phyloP scores from a whole-genome alignment of 2,329 filamentous ascomycete species.

The Aspergillus pseudoterreus region DNA sequence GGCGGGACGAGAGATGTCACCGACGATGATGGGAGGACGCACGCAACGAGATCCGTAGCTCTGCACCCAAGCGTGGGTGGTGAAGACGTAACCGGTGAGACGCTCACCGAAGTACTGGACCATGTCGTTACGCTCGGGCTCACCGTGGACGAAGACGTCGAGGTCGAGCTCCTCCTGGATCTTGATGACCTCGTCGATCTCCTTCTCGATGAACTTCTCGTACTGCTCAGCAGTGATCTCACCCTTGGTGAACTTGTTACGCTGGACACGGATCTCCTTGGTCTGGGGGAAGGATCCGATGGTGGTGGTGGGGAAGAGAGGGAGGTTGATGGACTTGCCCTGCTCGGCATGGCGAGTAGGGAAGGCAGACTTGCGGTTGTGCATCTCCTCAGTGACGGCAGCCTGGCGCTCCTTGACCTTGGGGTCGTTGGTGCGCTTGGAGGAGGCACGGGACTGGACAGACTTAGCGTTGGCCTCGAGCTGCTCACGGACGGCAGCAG shows the following conservation, averaged over 20 bases:
- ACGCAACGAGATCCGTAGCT: conserved; percentile 98
- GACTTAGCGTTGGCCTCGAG: conserved; percentile 98
- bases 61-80: conserved; percentile 98
- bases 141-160: conserved; percentile 96
- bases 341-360: conserved; percentile 78
- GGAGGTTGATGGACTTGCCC: conserved; percentile 87
- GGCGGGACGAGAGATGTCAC: conserved; percentile 93
- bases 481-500: conserved; percentile 77
- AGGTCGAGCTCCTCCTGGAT: conserved; percentile 97
- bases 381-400: conserved; percentile 76
- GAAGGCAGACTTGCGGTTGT: conserved; percentile 92
- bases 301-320: conserved; percentile 97
- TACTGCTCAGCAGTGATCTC: conserved; percentile 91
- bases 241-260: conserved; percentile 98
- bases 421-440: conserved; percentile 93
- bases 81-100: conserved; percentile 95
- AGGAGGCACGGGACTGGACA: conserved; percentile 83
- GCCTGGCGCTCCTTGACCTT: conserved; percentile 95
- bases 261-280: conserved; percentile 93
- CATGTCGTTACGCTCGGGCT: conserved; percentile 99
- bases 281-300: conserved; percentile 99
- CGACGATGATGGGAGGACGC: conserved; percentile 95
- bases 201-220: conserved; percentile 98
- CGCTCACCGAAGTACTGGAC: conserved; percentile 99
- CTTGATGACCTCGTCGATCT: conserved; percentile 92